Base-by-base conservation (phyloP, 2,329 filamentous ascomycete genomes). In the Aspergillus quadrilineatus region DNA sequence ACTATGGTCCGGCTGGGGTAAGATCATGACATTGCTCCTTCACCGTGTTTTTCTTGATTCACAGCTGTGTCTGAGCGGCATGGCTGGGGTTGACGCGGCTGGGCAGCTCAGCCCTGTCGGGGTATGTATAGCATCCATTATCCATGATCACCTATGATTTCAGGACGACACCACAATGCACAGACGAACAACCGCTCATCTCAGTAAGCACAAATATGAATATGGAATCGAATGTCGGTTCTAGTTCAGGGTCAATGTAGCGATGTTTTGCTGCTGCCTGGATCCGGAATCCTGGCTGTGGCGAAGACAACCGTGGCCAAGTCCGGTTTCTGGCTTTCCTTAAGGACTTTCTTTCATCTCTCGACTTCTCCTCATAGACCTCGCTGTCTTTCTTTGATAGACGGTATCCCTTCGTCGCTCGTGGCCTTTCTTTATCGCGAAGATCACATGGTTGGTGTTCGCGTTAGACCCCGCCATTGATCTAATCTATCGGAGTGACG, bases 211-310 rank as follows among this genome's bases (percentile, higher is more conserved):
- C 34, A 14, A 15, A 37, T 5, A 12, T 14, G 34, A 37, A 37
- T 37, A 37, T 37, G 34, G 32, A 37, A 37, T 14, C 34, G 5
- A 37, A 37, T 17, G 39, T 14, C 39, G n/a, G 8, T 22, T 42
- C n/a, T 42, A 42, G 17, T 39, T 26, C n/a, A 10, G 22, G 22
- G 14, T 48, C 28, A 22, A 12, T 29, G 5, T 22, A 15, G 39
- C 17, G 34, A 37, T 9, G 55, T 56, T 53, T 62, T 29, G 53
- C 46, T 60, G 60, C 54, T 62, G 60, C 60, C 60, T 62, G 60
- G 59, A 48, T 43, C 48, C 44, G 44, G 28, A 42, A 37, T 50
- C 55, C 36, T 44, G 29, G 36, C 30, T 52, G 60, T 62, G 60
- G 60, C 60, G 36, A 61, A 52, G 47, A 50, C 41, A 41, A 26